A percentile compares a stretch with the other conserved stretches of the same genome.
These are phyloP conservation scores for Spinacia oleracea DNA, from an alignment of 179 eudicot species.

Conservation along the genomic window DNA sequence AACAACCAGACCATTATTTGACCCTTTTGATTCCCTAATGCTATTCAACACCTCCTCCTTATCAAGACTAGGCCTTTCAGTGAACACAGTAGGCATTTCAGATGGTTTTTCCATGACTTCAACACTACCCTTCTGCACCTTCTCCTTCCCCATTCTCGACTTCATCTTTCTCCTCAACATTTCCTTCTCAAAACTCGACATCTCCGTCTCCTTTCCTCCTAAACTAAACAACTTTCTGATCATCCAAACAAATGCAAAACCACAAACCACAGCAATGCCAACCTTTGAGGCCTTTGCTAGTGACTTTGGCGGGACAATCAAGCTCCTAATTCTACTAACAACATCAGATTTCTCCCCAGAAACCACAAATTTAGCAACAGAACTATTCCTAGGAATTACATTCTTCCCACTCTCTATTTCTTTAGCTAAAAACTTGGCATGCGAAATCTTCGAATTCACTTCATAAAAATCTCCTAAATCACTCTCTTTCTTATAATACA, in stretches of 20 bases:
- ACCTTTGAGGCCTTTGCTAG: conserved; percentile 37
- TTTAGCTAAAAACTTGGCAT: conserved; percentile 59
- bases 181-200: conserved; percentile 62
- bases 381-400: conserved; percentile 50
- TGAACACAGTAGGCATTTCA: conserved; percentile 28
- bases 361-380: conserved; percentile 57
- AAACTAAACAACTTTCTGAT: conserved; percentile 37
- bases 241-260: conserved; percentile 48
- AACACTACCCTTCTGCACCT: conserved; percentile 45
- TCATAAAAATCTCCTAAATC: conserved; percentile 41
- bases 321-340: conserved; percentile 33
- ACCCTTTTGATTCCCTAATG: conserved; percentile 47
- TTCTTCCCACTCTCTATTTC: conserved; percentile 62
- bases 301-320: conserved; percentile 27
- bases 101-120: conserved; percentile 49
- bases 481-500: conserved; percentile 30
- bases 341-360: conserved; percentile 31
- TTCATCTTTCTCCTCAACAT: conserved; percentile 76
- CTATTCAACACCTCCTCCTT: conserved; percentile 55
- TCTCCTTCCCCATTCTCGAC: conserved; percentile 59
- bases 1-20: conserved; percentile 25
- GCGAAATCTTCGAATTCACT: conserved; percentile 54
- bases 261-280: conserved; percentile 51
- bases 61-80: conserved; percentile 61
- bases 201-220: conserved; percentile 36